A percentile compares a stretch with the other conserved stretches of the same genome.
Evolutionary conservation across 2,329 filamentous ascomycete genomes (phyloP).

Genomic region (Xylaria sp.): DNA sequence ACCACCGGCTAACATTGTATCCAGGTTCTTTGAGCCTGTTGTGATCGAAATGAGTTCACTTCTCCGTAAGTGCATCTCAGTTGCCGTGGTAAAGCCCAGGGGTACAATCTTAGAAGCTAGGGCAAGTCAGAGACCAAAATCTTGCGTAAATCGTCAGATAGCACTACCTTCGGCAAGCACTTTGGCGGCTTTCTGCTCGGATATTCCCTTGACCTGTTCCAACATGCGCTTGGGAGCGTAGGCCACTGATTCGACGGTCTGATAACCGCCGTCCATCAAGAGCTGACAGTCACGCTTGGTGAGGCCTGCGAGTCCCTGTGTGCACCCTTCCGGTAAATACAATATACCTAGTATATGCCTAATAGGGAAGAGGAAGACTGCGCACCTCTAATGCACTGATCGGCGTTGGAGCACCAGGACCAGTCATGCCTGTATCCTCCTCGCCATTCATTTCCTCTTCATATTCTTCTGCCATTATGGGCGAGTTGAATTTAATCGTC

Average conservation of each 20-base stretch:
- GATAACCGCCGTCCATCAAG: conserved; percentile 89
- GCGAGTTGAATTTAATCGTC: neutral
- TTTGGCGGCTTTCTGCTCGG: conserved; percentile 94
- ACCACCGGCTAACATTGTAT: conserved; percentile 92
- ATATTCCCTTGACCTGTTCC: conserved; percentile 98
- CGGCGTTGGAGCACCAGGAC: conserved; percentile 93
- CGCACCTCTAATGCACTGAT: conserved; percentile 85
- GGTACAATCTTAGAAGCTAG: conserved; percentile 93
- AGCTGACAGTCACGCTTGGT: conserved; percentile 97
- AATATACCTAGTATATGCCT: neutral
- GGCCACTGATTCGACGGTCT: conserved; percentile 95
- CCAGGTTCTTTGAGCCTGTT: conserved; percentile 96
- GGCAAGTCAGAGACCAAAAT: conserved; percentile 22
- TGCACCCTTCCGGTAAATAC: neutral
- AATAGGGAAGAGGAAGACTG: conserved; percentile 14
- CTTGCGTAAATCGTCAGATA: neutral
- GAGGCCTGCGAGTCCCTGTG: conserved; percentile 83
- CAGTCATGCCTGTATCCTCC: conserved; percentile 79
- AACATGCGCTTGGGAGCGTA: conserved; percentile 87
- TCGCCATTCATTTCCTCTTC: conserved; percentile 75
- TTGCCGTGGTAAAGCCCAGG: conserved; percentile 98
- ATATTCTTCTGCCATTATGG: conserved; percentile 66
- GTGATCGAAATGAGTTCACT: conserved; percentile 98
- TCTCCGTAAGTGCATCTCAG: conserved; percentile 97
- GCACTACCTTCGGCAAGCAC: conserved; percentile 83